Evolutionary conservation across 768 basidiomycete genomes (phyloP).

Genomic region (Leccinum subtestaceum): DNA sequence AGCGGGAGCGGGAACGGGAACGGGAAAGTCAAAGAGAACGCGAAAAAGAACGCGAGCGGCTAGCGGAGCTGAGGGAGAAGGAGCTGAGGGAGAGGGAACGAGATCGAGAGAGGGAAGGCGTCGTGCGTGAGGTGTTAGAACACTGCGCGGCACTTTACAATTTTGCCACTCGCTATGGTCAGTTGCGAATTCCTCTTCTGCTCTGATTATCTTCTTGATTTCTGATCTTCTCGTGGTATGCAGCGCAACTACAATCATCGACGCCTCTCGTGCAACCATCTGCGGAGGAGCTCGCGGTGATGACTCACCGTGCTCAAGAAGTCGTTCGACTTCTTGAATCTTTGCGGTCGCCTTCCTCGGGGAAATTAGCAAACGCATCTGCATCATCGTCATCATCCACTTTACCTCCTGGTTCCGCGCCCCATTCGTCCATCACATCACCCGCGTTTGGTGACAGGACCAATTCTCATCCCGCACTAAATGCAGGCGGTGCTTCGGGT

Average conservation of each 20-base stretch:
- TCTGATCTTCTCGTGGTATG: constrained; percentile 3
- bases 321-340: constrained; percentile 67
- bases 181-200: constrained; percentile 10
- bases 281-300: constrained; percentile 59
- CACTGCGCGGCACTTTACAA: constrained; percentile 59
- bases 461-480: constrained; percentile 32
- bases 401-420: constrained; percentile 3
- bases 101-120: constrained; percentile 18
- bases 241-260: constrained; percentile 40
- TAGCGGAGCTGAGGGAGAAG: constrained; percentile 20
- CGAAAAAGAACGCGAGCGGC: constrained; percentile 23
- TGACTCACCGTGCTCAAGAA: constrained; percentile 61
- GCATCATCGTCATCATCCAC: constrained; percentile 14
- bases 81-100: constrained; percentile 26
- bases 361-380: constrained; percentile 19
- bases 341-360: constrained; percentile 21
- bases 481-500: constrained; percentile 20
- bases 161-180: constrained; percentile 71
- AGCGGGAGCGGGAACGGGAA: constrained; percentile 19
- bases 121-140: constrained; percentile 31
- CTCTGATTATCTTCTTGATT: neutral
- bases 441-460: constrained; percentile 21
- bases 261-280: constrained; percentile 51
- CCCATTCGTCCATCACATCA: constrained; percentile 20
- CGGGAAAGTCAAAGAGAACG: constrained; percentile 22